Base-by-base conservation (phyloP, 306 rosid genomes). In the Vigna nakashimae region DNA sequence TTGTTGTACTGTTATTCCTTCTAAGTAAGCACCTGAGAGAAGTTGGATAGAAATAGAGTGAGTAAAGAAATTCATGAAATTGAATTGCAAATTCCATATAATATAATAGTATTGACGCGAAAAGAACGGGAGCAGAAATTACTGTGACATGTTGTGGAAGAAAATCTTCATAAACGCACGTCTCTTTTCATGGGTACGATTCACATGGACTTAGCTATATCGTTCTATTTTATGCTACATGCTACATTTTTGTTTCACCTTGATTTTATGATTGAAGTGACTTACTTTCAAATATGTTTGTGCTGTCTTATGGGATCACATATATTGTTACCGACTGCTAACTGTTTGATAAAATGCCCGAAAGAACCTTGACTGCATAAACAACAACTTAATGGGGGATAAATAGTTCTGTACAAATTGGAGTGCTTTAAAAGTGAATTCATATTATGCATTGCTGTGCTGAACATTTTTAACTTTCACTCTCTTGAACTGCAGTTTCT, bases 341-440 rank as follows among this genome's bases (percentile, higher is more conserved):
- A 0, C 3, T 80, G 79, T 36, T 73, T 65, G 79, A 65, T 63
- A 17, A 80, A 80, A 80, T 73, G 62, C 15, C 69, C 32, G 28
- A 55, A 65, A 30, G 62, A 65, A 73, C 43, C 49, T 70, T 64
- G 56, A 22, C 22, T 22, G 26, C 50, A 17, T 22, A 5, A 30
- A 32, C 60, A 48, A 62, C 60, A 34, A 15, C 52, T 64, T 63
- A 12, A 30, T 2, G 17, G 46, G 58, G 55, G 9, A 75, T 32
- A 9, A 14, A 57, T 43, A 24, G 46, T 59, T 74, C 2, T 45
- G 48, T 28, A 28, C 30, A 15, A 36, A 32, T 36, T 50, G 53
- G 65, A 62, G 14, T 22, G 32, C 80, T 32, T 62, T 58, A 45
- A 45, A 45, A 62, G 56, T 49, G 38, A 48, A 32, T 57, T 64